Evolutionary conservation across 2,329 filamentous ascomycete species (phyloP), one percentile per base, ranked within the genome.

Genomic region (Iodosphaeria phyllophila): DNA sequence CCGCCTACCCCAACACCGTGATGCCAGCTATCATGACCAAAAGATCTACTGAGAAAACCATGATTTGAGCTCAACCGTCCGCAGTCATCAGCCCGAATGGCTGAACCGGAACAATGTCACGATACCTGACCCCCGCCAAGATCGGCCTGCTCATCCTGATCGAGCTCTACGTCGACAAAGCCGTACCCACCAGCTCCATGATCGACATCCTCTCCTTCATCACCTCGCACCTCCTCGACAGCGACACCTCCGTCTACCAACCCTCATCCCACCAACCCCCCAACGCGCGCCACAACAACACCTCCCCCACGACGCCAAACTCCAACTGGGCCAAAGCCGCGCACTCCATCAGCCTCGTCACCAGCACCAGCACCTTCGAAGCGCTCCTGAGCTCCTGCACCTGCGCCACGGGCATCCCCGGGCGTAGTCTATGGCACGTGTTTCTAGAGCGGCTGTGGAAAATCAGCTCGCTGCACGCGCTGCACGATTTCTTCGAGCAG

Each of bases 41-140:
- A 11, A 24, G 11, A 13, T 24, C 22, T 13, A 10, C 9, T 13
- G n/a, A 16, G 6, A 6, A 24, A 8, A 7, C 9, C 7, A 13
- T 7, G 8, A 15, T 15, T 15, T 24, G 22, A 4, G 13, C 10
- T 6, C 7, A 6, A 8, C 22, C 2, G 11, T n/a, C n/a, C n/a
- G n/a, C n/a, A n/a, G n/a, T 9, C n/a, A n/a, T n/a, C n/a, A n/a
- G n/a, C n/a, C n/a, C n/a, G n/a, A n/a, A n/a, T 13, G 17, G 9
- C 8, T 20, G 14, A 18, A 12, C 15, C 7, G 9, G 13, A 20
- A 32, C 9, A 26, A 91, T 86, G 74, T 65, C 74, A 39, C 75
- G 77, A 29, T 92, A 76, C 47, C 62, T 95, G 22, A 92, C 79
- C n/a, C 79, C 86, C 8, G 74, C 80, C 36, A 92, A 89, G 45